Evolutionary conservation across 2,329 filamentous ascomycete species (phyloP).

Genomic region (Fusarium sp.): DNA sequence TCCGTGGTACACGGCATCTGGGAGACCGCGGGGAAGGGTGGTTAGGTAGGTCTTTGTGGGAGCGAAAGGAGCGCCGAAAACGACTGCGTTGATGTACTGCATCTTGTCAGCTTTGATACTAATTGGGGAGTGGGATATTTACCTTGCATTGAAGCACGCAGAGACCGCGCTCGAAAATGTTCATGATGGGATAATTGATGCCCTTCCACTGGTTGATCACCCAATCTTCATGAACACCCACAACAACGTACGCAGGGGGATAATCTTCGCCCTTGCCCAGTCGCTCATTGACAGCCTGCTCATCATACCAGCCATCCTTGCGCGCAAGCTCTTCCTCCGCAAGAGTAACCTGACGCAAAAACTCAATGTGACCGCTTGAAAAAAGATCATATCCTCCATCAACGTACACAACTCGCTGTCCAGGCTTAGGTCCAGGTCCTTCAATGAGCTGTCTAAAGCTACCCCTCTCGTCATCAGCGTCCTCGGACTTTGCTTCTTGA

Average conservation of each 20-base stretch:
- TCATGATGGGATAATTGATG: conserved; percentile 99
- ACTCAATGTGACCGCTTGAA: conserved; percentile 96
- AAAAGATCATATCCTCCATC: conserved; percentile 98
- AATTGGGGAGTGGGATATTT: conserved; percentile 32
- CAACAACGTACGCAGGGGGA: conserved; percentile 85
- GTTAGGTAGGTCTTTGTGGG: conserved; percentile 83
- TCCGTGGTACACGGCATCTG: conserved; percentile 92
- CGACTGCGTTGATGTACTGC: conserved; percentile 85
- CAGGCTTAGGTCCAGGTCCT: conserved; percentile 77
- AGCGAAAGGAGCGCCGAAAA: conserved; percentile 91
- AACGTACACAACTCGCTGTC: conserved; percentile 91
- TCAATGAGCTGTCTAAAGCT: conserved; percentile 75
- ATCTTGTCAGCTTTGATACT: conserved; percentile 12
- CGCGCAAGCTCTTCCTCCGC: conserved; percentile 77
- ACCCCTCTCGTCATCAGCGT: conserved; percentile 69
- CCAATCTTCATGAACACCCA: conserved; percentile 92
- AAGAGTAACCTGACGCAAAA: conserved; percentile 80
- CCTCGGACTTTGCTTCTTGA: conserved; percentile 58
- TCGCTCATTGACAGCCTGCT: conserved; percentile 72
- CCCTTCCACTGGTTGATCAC: conserved; percentile 98
- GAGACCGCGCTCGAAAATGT: conserved; percentile 94
- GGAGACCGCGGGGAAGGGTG: conserved; percentile 77
- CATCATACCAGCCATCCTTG: conserved; percentile 78
- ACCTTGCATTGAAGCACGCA: conserved; percentile 96
- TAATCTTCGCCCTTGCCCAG: conserved; percentile 78